Base-by-base conservation (phyloP, 2,329 filamentous ascomycete genomes). In the Aureobasidium vineae region DNA sequence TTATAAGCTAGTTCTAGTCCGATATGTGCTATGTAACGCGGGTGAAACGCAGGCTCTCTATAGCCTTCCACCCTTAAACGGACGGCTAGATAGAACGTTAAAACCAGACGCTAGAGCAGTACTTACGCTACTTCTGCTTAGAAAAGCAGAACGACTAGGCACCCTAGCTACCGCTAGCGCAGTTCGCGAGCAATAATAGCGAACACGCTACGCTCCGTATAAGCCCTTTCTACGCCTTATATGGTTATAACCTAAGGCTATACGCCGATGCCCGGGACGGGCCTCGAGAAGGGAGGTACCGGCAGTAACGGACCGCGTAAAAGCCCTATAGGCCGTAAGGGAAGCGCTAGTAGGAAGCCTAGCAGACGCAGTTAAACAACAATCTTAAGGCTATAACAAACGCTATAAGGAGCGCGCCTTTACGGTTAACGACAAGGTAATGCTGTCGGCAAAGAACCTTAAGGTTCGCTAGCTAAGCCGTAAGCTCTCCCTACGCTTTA, bases 61-160 rank as follows among this genome's bases (percentile, higher is more conserved):
- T 54, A 66, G 66, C 64, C 2, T 70, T 69, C 45, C 50, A 70
- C 38, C 66, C 36, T n/a, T 67, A 70, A 36, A 70, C 38, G n/a
- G 52, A 70, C 53, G 54, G 63, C n/a, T 50, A 70, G 31, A 69
- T 50, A 1, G 47, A 69, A 31, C 21, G 59, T 6, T 38, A 50
- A n/a, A 70, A 69, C 54, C 60, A 70, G 53, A 66, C 50, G 21
- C 26, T 70, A 45, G 50, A 69, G 63, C 50, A 69, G 23, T 70
- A 70, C 56, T 36, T 70, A 57, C 19, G 50, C 7, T 45, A 43
- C 26, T 47, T 64, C 60, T 31, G 60, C 47, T 38, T n/a, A 2
- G 31, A 66, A 4, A 59, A 67, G 19, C 61, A 69, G 45, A 36
- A 56, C 8, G 31, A 53, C 2, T 69, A 68, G 64, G 54, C 36